Evolutionary conservation across 306 rosid genomes (phyloP), one percentile per base, ranked within the genome.

Genomic region (Citrullus amarus): DNA sequence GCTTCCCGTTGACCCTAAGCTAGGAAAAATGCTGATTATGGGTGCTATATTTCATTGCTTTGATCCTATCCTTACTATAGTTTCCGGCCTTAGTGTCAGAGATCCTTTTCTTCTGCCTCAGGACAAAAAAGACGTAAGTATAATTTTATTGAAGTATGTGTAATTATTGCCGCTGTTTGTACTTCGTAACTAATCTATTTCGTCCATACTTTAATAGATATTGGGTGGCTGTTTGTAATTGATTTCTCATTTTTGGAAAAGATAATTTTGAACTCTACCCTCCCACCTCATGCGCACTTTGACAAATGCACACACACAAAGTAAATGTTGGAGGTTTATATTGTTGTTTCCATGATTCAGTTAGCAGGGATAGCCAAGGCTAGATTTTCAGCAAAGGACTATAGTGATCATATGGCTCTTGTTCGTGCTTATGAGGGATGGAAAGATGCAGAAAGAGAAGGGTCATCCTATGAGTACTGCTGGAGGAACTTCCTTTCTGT

Each of bases 391-490:
- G 97, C 97, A 39, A 95, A 92, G 87, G 99, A 95, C 84, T 92
- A 95, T 85, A 95, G 97, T 83, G 97, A 95, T 82, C 99, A 95
- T 82, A 92, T 92, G 99, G 97, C 99, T 68, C 99, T 95, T 69
- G 99, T 92, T 81, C 97, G 97, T 81, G 99, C 97, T 77, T 92
- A 88, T 73, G 97, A 95, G 89, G 99, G 99, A 81, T 92, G 99
- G 99, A 95, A 92, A 89, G 97, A 95, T 80, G 97, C 99, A 63
- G 97, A 95, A 84, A 89, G 93, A 88, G 99, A 92, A 86, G 99
- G 99, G 34, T 95, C 97, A n/a, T 90, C 97, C 13, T 91, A 95
- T 48, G 99, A 95, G 76, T 95, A 92, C 85, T 95, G 98, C 89
- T 95, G 97, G 97, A 92, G 98, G 83, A 95, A 95, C 85, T 95